Percentiles rank a stretch among this genome's conserved stretches.
These are phyloP conservation scores for Coemansia sp. DNA, from an alignment of 192 early-diverging fungal genomes.

Conservation along the genomic window DNA sequence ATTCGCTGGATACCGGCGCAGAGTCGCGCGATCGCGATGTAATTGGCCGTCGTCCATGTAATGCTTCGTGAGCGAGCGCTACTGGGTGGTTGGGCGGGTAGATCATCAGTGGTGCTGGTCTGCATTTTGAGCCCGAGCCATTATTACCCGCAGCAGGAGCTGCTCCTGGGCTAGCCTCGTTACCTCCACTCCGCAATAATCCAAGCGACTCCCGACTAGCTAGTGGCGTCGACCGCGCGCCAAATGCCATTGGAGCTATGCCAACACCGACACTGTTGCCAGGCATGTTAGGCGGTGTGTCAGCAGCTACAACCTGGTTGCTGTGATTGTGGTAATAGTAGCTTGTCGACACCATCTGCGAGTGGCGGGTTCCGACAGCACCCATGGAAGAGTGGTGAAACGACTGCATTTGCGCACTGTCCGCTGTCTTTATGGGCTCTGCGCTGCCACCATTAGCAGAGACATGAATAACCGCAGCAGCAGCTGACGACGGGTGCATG, in stretches of 20 bases:
- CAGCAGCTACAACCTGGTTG: background rate
- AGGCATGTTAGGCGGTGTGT: background rate
- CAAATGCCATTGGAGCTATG: background rate
- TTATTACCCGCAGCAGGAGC: background rate
- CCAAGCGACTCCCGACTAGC: slow-evolving; percentile 24
- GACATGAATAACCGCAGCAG: background rate
- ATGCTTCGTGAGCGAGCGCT: slow-evolving; percentile 31
- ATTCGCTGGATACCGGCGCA: background rate
- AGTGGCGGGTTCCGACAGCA: background rate
- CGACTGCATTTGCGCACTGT: background rate
- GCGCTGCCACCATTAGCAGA: background rate
- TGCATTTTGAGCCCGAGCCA: background rate
- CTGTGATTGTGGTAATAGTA: slow-evolving; percentile 7
- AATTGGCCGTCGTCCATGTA: slow-evolving; percentile 23
- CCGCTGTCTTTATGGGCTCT: background rate
- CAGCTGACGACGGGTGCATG: slow-evolving; percentile 8
- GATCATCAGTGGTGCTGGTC: slow-evolving; percentile 5
- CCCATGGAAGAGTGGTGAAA: background rate
- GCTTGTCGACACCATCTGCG: background rate
- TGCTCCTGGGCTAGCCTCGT: background rate
- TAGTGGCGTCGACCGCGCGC: slow-evolving; percentile 8
- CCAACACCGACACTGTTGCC: background rate
- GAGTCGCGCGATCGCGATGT: slow-evolving; percentile 11
- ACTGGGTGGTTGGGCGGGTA: slow-evolving; percentile 27
- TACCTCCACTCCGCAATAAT: background rate